Evolutionary conservation across 2,329 filamentous ascomycete genomes (phyloP).

Genomic region (Aspergillus sp.): DNA sequence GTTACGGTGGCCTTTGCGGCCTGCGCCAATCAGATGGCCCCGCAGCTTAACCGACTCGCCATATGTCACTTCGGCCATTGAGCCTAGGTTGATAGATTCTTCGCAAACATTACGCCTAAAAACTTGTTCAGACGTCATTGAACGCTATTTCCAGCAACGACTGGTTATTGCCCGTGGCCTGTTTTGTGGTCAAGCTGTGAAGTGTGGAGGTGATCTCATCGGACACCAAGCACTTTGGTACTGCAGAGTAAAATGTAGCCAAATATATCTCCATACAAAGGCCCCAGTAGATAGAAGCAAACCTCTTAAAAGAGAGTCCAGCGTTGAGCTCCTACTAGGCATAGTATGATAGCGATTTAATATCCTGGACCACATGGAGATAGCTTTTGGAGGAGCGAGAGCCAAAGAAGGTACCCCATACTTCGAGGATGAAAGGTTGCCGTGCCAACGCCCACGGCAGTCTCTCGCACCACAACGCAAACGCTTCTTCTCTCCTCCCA

Average conservation of each 20-base stretch:
- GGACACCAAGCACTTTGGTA: neutral
- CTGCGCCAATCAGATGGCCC: slow-evolving; percentile 40
- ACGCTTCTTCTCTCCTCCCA: slow-evolving; percentile 3
- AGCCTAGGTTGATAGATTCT: neutral
- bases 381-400: neutral
- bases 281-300: too few relatives aligned
- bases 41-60: slow-evolving; percentile 26
- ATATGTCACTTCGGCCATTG: neutral
- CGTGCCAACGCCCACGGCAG: slow-evolving; percentile 29
- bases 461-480: slow-evolving; percentile 24
- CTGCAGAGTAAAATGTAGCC: too few relatives aligned
- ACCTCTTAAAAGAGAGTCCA: too few relatives aligned
- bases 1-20: slow-evolving; percentile 44
- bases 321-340: too few relatives aligned
- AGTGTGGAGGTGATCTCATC: neutral
- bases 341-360: too few relatives aligned
- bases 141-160: neutral
- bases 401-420: neutral
- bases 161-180: neutral
- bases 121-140: neutral
- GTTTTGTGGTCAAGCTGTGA: neutral
- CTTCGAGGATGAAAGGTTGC: slow-evolving; percentile 23
- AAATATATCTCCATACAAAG: neutral
- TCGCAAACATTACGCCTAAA: too few relatives aligned
- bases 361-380: too few relatives aligned